phyloP scores from a whole-genome alignment of 140 eudicot genomes.

The Stevia rebaudiana region DNA sequence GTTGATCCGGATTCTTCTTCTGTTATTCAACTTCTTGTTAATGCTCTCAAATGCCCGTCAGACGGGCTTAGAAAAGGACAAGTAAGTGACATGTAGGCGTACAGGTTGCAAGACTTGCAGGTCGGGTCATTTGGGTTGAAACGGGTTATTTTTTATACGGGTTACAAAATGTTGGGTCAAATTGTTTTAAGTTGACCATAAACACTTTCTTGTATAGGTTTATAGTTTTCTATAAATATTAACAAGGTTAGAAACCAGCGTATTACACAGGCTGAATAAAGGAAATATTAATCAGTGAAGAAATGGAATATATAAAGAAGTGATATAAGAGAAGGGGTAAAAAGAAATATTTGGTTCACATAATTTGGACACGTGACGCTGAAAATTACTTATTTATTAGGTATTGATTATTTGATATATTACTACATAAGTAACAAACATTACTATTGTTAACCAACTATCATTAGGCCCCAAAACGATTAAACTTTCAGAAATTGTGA shows the following conservation, averaged over 20 bases:
- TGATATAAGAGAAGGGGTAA: too few species aligned
- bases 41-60: conserved; percentile 83
- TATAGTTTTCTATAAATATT: background rate
- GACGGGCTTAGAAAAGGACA: conserved; percentile 94
- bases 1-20: conserved; percentile 65
- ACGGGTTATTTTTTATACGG: background rate
- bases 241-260: too few species aligned
- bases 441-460: background rate
- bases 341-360: too few species aligned
- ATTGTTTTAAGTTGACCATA: background rate
- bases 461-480: background rate
- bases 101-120: background rate
- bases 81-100: conserved; percentile 35
- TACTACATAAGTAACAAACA: background rate
- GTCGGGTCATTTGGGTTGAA: background rate
- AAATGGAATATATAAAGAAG: too few species aligned
- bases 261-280: too few species aligned
- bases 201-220: background rate
- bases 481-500: background rate
- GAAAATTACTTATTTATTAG: too few species aligned
- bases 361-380: too few species aligned
- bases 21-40: conserved; percentile 66
- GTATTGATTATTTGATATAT: background rate
- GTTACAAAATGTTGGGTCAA: background rate
- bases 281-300: too few species aligned